Evolutionary conservation across 2,329 filamentous ascomycete genomes (phyloP).

Genomic region (Ascochyta rabiei): DNA sequence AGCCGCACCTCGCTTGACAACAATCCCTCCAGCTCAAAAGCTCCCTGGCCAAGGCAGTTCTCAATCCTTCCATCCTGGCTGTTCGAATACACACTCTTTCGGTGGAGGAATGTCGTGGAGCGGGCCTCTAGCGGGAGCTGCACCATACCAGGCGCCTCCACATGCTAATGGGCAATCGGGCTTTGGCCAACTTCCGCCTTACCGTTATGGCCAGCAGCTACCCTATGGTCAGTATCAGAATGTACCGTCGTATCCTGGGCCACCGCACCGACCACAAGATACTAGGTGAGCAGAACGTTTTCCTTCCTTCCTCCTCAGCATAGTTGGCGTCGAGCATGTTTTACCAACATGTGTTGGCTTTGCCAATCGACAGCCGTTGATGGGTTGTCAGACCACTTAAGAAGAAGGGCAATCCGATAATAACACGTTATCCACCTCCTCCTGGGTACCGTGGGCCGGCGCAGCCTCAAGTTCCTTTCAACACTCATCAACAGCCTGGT

Average conservation of each 20-base stretch:
- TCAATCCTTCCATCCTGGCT: neutral
- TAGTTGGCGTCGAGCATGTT: neutral
- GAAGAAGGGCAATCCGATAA: conserved; percentile 56
- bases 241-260: conserved; percentile 30
- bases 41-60: neutral
- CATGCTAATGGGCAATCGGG: conserved; percentile 31
- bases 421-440: conserved; percentile 57
- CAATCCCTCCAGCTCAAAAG: neutral
- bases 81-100: conserved; percentile 1
- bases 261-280: conserved; percentile 35
- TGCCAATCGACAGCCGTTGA: conserved; percentile 23
- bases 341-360: no score
- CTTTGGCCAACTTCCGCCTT: conserved; percentile 36
- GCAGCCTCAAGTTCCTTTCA: conserved; percentile 40
- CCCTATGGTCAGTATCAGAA: conserved; percentile 39
- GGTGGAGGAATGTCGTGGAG: conserved; percentile 44
- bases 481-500: conserved; percentile 30
- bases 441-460: conserved; percentile 52
- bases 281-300: conserved; percentile 37
- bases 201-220: conserved; percentile 42
- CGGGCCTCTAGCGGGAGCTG: conserved; percentile 39
- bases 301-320: neutral
- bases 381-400: conserved; percentile 43
- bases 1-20: conserved; percentile 1
- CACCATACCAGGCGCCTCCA: conserved; percentile 42